Conservation (phyloP, 2,329 filamentous ascomycete genomes). For the Monosporascus cannonballus region DNA sequence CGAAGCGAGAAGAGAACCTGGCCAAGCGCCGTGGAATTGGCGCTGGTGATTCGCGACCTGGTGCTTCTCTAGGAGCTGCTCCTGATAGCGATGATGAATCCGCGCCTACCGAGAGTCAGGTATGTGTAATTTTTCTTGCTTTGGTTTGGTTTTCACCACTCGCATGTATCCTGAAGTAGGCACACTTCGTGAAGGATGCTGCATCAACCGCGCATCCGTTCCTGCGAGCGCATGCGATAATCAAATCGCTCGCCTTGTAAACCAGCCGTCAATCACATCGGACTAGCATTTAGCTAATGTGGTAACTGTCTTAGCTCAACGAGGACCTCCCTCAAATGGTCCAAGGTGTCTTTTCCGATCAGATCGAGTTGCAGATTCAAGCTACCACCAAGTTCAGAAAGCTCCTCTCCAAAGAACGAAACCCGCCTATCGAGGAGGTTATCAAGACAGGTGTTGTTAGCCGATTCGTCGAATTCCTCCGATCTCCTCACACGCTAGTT, state of each 20-base stretch:
- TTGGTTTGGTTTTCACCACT: slow-evolving; percentile 3
- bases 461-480: slow-evolving; percentile 96
- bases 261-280: not conserved
- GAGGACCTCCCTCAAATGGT: slow-evolving; percentile 99
- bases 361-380: slow-evolving; percentile 96
- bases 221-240: too few relatives aligned
- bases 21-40: slow-evolving; percentile 96
- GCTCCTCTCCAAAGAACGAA: slow-evolving; percentile 95
- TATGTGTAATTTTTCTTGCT: slow-evolving; percentile 42
- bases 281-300: slow-evolving; percentile 20
- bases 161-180: too few relatives aligned
- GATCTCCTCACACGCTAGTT: slow-evolving; percentile 93
- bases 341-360: slow-evolving; percentile 93
- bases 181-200: too few relatives aligned
- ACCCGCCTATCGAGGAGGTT: slow-evolving; percentile 97
- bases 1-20: slow-evolving; percentile 97
- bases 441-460: slow-evolving; percentile 98
- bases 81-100: slow-evolving; percentile 98
- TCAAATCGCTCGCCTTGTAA: too few relatives aligned
- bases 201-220: too few relatives aligned
- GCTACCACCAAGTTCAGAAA: slow-evolving; percentile 98
- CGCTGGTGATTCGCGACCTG: slow-evolving; percentile 70
- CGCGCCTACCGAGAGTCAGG: slow-evolving; percentile 91
- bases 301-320: slow-evolving; percentile 60
- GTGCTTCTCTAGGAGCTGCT: slow-evolving; percentile 77